Evolutionary conservation across 2,329 filamentous ascomycete species (phyloP).

Genomic region (Penicillium sclerotigenum): DNA sequence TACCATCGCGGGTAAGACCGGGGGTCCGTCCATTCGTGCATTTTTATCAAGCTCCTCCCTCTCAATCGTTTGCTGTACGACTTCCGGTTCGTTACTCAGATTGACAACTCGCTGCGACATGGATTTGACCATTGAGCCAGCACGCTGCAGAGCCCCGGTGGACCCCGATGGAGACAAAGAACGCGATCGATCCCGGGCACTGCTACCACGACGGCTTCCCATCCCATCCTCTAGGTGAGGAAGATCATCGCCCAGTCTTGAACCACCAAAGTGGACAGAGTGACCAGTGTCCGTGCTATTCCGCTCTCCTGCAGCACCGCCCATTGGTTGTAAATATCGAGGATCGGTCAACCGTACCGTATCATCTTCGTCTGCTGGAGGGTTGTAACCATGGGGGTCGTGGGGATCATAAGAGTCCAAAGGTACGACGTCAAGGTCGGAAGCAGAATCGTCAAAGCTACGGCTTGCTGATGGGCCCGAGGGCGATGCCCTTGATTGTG

Average conservation of each 20-base stretch:
- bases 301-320: slow-evolving; percentile 47
- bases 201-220: slow-evolving; percentile 57
- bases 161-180: slow-evolving; percentile 63
- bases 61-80: slow-evolving; percentile 69
- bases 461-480: slow-evolving; percentile 17
- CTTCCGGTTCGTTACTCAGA: slow-evolving; percentile 85
- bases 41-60: slow-evolving; percentile 54
- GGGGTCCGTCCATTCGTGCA: slow-evolving; percentile 52
- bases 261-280: slow-evolving; percentile 53
- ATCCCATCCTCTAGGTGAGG: slow-evolving; percentile 56
- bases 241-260: slow-evolving; percentile 60
- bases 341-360: slow-evolving; percentile 59
- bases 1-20: slow-evolving; percentile 48
- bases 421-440: slow-evolving; percentile 31
- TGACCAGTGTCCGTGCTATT: slow-evolving; percentile 52
- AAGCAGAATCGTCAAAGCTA: slow-evolving; percentile 27
- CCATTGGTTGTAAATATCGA: slow-evolving; percentile 56
- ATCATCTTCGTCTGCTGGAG: slow-evolving; percentile 53
- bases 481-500: slow-evolving; percentile 11
- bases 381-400: slow-evolving; percentile 54
- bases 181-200: slow-evolving; percentile 39
- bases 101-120: slow-evolving; percentile 99
- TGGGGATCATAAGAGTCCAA: slow-evolving; percentile 35
- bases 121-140: slow-evolving; percentile 71
- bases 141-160: slow-evolving; percentile 61